phyloP scores from a whole-genome alignment of 768 basidiomycete genomes.

The Trametes elegans region DNA sequence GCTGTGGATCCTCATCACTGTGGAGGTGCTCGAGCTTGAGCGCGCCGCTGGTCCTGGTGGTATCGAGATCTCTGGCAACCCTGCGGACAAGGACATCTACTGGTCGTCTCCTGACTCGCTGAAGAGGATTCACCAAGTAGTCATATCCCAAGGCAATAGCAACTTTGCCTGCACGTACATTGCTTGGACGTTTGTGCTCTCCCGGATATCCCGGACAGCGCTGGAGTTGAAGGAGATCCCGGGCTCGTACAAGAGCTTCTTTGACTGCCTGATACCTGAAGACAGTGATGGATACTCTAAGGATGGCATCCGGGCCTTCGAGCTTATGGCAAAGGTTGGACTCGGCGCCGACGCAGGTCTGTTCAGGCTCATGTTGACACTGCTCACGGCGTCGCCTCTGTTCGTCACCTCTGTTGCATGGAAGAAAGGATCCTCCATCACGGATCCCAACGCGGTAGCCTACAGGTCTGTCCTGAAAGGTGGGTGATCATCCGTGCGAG shows the following conservation, averaged over 20 bases:
- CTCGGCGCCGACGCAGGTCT: conserved; percentile 59
- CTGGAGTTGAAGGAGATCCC: conserved; percentile 51
- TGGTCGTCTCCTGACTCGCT: conserved; percentile 61
- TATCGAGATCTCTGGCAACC: conserved; percentile 52
- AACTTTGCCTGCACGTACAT: conserved; percentile 72
- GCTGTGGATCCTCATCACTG: conserved; percentile 74
- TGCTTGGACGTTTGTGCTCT: conserved; percentile 84
- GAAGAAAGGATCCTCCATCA: conserved; percentile 64
- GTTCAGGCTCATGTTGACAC: conserved; percentile 51
- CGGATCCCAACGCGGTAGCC: conserved; percentile 75
- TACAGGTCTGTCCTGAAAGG: conserved; percentile 86
- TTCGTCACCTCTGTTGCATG: conserved; percentile 75
- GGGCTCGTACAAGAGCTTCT: conserved; percentile 51
- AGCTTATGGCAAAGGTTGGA: conserved; percentile 56
- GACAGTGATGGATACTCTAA: conserved; percentile 45
- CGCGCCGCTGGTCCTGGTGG: conserved; percentile 50
- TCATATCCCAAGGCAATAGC: conserved; percentile 55
- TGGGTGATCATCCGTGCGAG: conserved; percentile 30
- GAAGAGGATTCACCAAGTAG: conserved; percentile 63
- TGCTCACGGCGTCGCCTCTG: conserved; percentile 69
- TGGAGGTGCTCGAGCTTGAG: conserved; percentile 83
- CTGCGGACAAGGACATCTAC: conserved; percentile 50
- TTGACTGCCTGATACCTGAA: conserved; percentile 49
- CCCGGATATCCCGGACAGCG: conserved; percentile 51
- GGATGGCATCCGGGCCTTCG: conserved; percentile 53